Evolutionary conservation across 2,329 filamentous ascomycete species (phyloP).

Genomic region (Arthrobotrys sphaeroides): DNA sequence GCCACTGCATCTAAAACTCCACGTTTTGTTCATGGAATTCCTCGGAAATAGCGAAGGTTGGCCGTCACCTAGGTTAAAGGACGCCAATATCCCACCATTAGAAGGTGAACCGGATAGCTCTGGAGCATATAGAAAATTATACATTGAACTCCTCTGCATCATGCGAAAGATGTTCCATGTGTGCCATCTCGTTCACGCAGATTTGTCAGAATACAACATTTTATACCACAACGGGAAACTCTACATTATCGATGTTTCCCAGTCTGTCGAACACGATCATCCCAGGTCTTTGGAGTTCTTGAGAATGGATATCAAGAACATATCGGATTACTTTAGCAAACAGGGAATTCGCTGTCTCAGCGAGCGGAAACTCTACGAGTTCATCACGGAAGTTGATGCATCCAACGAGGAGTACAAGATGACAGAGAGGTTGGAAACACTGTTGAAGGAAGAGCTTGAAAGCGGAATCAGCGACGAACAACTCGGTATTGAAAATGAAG

Average conservation of each 20-base stretch:
- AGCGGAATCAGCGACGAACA: slow-evolving; percentile 62
- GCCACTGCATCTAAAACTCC: slow-evolving; percentile 86
- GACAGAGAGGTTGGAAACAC: slow-evolving; percentile 14
- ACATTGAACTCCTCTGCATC: slow-evolving; percentile 82
- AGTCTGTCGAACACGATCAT: slow-evolving; percentile 96
- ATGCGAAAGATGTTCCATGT: slow-evolving; percentile 95
- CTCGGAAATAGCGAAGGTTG: slow-evolving; percentile 86
- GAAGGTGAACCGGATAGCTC: slow-evolving; percentile 70
- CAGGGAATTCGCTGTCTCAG: slow-evolving; percentile 78
- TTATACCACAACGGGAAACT: slow-evolving; percentile 84
- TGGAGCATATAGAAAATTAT: slow-evolving; percentile 74
- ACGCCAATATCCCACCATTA: slow-evolving; percentile 72
- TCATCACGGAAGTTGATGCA: slow-evolving; percentile 75
- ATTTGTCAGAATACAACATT: slow-evolving; percentile 98
- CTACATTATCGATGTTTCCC: slow-evolving; percentile 96
- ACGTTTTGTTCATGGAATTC: slow-evolving; percentile 95
- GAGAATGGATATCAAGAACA: slow-evolving; percentile 98
- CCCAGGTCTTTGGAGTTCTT: slow-evolving; percentile 91
- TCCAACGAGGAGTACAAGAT: slow-evolving; percentile 61
- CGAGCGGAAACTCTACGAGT: slow-evolving; percentile 83
- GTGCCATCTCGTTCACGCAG: slow-evolving; percentile 90
- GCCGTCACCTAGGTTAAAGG: slow-evolving; percentile 86
- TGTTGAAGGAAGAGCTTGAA: slow-evolving; percentile 62
- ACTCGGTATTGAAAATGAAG: slow-evolving; percentile 82
- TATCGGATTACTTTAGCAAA: slow-evolving; percentile 88